Evolutionary conservation across 202 grass and related monocot genomes (phyloP).

Genomic region (Digitaria exilis): DNA sequence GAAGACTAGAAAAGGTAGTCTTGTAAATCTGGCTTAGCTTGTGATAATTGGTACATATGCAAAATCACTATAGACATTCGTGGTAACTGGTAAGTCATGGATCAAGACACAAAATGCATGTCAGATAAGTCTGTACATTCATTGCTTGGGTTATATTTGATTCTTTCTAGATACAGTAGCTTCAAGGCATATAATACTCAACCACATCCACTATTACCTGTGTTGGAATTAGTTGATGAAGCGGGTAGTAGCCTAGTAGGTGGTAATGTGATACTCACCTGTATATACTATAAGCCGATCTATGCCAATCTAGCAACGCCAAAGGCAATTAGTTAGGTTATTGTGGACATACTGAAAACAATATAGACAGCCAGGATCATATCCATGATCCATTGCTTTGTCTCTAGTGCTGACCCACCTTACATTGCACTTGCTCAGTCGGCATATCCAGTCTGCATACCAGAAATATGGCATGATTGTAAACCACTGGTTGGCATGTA

Average conservation of each 20-base stretch:
- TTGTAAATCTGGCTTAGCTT: constrained; percentile 1
- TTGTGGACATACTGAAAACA: constrained; percentile 3
- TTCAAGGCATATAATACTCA: neutral
- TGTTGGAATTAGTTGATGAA: neutral
- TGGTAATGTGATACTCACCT: neutral
- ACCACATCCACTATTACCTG: too few species aligned
- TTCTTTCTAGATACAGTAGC: constrained; percentile 3
- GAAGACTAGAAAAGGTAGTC: too few species aligned
- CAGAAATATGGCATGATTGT: neutral
- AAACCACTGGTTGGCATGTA: neutral
- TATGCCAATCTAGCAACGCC: constrained; percentile 15
- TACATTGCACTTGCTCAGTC: constrained; percentile 19
- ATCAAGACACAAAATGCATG: neutral
- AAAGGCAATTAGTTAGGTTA: neutral
- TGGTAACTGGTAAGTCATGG: neutral
- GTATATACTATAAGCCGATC: neutral
- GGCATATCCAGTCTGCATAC: neutral
- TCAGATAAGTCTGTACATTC: neutral
- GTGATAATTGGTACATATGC: neutral
- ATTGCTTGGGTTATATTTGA: constrained; percentile 18
- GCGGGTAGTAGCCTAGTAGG: neutral
- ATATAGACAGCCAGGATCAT: neutral
- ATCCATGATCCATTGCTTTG: neutral
- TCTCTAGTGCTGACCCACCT: constrained; percentile 3
- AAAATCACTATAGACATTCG: too few species aligned